phyloP scores from a whole-genome alignment of 768 basidiomycete genomes.

The Tulasnella sp. region DNA sequence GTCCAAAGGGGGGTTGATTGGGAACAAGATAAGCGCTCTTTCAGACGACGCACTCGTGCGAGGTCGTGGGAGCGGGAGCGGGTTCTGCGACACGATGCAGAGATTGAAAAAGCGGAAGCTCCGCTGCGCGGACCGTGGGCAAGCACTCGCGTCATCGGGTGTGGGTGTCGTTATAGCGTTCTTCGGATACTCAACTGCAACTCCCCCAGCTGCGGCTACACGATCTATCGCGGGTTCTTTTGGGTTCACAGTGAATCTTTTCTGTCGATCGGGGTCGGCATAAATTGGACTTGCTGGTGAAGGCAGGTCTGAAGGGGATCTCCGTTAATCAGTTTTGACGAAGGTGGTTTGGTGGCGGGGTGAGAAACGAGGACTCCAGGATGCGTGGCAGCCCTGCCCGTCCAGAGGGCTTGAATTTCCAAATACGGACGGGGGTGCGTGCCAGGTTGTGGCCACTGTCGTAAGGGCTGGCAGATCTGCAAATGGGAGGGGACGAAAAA shows the following conservation, averaged over 20 bases:
- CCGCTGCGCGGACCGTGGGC: slow-evolving; percentile 8
- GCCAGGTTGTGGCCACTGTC: slow-evolving; percentile 9
- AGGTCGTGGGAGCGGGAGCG: slow-evolving; percentile 6
- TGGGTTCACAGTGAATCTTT: slow-evolving; percentile 3
- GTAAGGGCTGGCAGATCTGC: slow-evolving; percentile 12
- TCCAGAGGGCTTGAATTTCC: not conserved
- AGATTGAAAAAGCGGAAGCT: slow-evolving; percentile 11
- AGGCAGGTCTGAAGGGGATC: slow-evolving; percentile 15
- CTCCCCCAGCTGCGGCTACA: not conserved
- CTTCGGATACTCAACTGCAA: slow-evolving; percentile 7
- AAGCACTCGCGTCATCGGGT: slow-evolving; percentile 8
- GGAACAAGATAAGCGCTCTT: not conserved
- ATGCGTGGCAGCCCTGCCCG: slow-evolving; percentile 9
- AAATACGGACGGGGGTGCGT: not conserved
- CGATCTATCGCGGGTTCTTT: not conserved
- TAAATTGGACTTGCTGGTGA: slow-evolving; percentile 5
- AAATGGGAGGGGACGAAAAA: slow-evolving; percentile 2
- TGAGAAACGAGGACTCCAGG: slow-evolving; percentile 21
- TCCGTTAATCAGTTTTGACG: slow-evolving; percentile 9
- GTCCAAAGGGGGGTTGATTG: slow-evolving; percentile 13
- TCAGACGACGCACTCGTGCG: slow-evolving; percentile 1
- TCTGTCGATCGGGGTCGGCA: not conserved
- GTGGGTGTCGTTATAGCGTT: not conserved
- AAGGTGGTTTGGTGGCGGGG: slow-evolving; percentile 4
- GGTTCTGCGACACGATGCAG: slow-evolving; percentile 17